Evolutionary conservation across 2,329 filamentous ascomycete genomes (phyloP).

Genomic region (Nemania diffusa): DNA sequence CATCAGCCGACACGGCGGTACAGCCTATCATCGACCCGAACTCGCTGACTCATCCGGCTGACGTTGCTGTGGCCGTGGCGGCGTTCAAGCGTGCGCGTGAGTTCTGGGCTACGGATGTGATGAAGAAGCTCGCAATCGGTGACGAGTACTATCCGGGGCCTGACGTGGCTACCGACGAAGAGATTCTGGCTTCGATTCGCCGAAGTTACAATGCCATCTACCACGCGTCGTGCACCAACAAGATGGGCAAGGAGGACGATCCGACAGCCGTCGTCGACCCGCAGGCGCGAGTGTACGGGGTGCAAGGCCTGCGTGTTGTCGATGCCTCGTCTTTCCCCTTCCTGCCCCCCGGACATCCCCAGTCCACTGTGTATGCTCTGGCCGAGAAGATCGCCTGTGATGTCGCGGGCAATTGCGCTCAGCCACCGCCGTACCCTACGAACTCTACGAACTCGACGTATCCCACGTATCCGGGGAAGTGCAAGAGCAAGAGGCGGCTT

Average conservation of each 20-base stretch:
- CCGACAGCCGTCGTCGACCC: slow-evolving; percentile 63
- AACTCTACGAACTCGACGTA: slow-evolving; percentile 8
- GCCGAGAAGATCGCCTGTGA: slow-evolving; percentile 38
- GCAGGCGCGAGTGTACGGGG: slow-evolving; percentile 63
- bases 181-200: slow-evolving; percentile 52
- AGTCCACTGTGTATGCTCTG: slow-evolving; percentile 41
- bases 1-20: slow-evolving; percentile 55
- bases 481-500: slow-evolving; percentile 12
- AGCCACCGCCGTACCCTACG: slow-evolving; percentile 22
- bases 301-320: slow-evolving; percentile 64
- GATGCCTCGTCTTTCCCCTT: slow-evolving; percentile 56
- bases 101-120: slow-evolving; percentile 69
- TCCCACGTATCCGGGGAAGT: slow-evolving; percentile 19
- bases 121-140: slow-evolving; percentile 73
- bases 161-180: slow-evolving; percentile 67
- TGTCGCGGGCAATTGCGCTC: slow-evolving; percentile 33
- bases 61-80: slow-evolving; percentile 73
- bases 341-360: slow-evolving; percentile 43
- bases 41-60: slow-evolving; percentile 50
- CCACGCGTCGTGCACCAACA: slow-evolving; percentile 64
- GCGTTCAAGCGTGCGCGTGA: slow-evolving; percentile 71
- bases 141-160: slow-evolving; percentile 71
- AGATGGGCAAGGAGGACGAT: slow-evolving; percentile 64
- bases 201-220: slow-evolving; percentile 47
- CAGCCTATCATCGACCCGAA: slow-evolving; percentile 49